Evolutionary conservation across 2,329 filamentous ascomycete genomes (phyloP).

Genomic region (Trichophyton equinum): DNA sequence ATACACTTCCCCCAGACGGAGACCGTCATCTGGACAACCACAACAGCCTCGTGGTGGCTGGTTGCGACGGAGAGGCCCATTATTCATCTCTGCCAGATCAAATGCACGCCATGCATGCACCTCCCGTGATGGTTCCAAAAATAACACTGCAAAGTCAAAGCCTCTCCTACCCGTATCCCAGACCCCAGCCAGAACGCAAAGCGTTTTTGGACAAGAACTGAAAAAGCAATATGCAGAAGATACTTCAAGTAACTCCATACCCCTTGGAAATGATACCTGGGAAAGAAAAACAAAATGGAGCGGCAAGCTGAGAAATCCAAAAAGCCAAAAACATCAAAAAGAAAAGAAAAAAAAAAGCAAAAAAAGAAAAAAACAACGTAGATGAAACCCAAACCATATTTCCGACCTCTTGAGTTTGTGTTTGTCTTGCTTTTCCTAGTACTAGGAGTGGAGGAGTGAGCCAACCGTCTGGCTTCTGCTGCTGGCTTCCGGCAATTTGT

Average conservation of each 20-base stretch:
- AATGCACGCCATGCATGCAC: background rate
- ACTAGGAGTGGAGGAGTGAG: background rate
- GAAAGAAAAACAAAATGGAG: constrained; percentile 1
- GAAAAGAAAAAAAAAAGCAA: background rate
- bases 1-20: background rate
- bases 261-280: constrained; percentile 6
- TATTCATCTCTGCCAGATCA: background rate
- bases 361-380: background rate
- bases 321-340: constrained; percentile 1
- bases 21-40: background rate
- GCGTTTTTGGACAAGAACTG: background rate
- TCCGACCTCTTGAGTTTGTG: background rate
- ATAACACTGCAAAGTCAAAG: background rate
- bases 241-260: constrained; percentile 4
- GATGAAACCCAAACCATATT: background rate
- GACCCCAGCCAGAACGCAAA: background rate
- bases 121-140: constrained; percentile 1
- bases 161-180: background rate
- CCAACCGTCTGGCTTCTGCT: background rate
- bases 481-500: background rate
- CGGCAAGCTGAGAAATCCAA: background rate
- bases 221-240: background rate
- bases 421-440: background rate
- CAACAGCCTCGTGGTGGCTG: background rate
- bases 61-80: background rate